Percentiles rank a stretch among this genome's conserved stretches.
Conservation (phyloP, 2,329 filamentous ascomycete species). For the Aspergillus vadensis region DNA sequence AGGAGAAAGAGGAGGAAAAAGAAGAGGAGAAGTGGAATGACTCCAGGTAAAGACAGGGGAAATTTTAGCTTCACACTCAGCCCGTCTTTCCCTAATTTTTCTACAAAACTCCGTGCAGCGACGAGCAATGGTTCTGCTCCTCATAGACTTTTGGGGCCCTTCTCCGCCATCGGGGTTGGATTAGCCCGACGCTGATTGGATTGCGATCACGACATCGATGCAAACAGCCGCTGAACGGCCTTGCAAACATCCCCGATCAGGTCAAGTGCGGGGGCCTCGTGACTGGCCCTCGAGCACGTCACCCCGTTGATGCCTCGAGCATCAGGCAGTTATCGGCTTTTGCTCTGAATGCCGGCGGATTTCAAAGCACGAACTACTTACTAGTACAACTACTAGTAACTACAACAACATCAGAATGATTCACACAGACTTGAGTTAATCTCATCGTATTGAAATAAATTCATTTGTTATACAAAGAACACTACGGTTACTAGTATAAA, state of each 20-base stretch:
- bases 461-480: too few relatives aligned
- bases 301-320: conserved; percentile 13
- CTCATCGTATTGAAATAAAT: too few relatives aligned
- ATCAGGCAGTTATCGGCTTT: conserved; percentile 21
- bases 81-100: conserved; percentile 10
- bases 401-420: too few relatives aligned
- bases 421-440: too few relatives aligned
- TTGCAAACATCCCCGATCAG: conserved; percentile 35
- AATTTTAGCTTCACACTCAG: conserved; percentile 10
- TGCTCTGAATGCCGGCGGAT: conserved; percentile 16
- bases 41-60: conserved; percentile 14
- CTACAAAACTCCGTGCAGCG: conserved; percentile 12
- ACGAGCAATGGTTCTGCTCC: conserved; percentile 15
- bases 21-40: conserved; percentile 13
- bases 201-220: conserved; percentile 50
- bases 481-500: too few relatives aligned
- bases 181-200: conserved; percentile 42
- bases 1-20: conserved; percentile 11
- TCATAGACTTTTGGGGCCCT: conserved; percentile 24
- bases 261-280: conserved; percentile 33
- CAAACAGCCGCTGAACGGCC: conserved; percentile 26
- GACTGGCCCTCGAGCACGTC: conserved; percentile 33
- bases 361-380: not conserved
- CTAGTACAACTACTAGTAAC: too few relatives aligned
- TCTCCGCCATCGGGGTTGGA: conserved; percentile 43